Evolutionary conservation across 768 basidiomycete species (phyloP), one percentile per base, ranked within the genome.

Genomic region (Russula sp.): DNA sequence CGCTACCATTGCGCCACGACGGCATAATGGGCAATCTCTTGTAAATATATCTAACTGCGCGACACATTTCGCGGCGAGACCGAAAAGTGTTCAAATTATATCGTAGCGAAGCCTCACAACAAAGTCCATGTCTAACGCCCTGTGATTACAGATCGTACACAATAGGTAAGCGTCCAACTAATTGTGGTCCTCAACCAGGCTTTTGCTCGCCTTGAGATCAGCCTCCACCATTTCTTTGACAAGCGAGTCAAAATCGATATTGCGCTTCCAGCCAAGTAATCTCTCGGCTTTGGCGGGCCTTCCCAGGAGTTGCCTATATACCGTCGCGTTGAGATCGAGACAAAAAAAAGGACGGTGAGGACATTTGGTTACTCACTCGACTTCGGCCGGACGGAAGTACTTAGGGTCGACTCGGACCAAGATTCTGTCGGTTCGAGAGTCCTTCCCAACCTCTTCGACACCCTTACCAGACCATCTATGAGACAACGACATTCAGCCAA

Each of bases 321-420:
- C 8, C 16, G 32, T 55, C 32, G 20, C 32, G 35, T 59, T 54
- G 31, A 59, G 40, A 32, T 22, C 20, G 27, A 20, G 35, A 14
- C 68, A 32, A 32, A 32, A 14, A 59, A 39, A 32, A 22, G 31
- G 20, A 49, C 37, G 42, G 34, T 59, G 45, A 44, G 49, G 27
- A 66, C 16, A 86, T 20, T 47, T n/a, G 4, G 45, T n/a, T 20
- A 48, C 89, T 65, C 70, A 92, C 87, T 96, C 93, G 76, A 96
- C 93, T 84, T 95, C 92, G 20, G 91, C 90, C 9, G 92, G 92
- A 74, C 94, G 89, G 88, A 94, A 97, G 79, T 97, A 96, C 68
- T 80, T 80, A 31, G 88, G 73, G 75, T 98, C 96, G 44, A 98
- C 84, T 70, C 85, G 87, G 70, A 98, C 93, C 54, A 96, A 76